Base-by-base conservation (phyloP, 805 yeast species). In the Sugiyamaella americana region DNA sequence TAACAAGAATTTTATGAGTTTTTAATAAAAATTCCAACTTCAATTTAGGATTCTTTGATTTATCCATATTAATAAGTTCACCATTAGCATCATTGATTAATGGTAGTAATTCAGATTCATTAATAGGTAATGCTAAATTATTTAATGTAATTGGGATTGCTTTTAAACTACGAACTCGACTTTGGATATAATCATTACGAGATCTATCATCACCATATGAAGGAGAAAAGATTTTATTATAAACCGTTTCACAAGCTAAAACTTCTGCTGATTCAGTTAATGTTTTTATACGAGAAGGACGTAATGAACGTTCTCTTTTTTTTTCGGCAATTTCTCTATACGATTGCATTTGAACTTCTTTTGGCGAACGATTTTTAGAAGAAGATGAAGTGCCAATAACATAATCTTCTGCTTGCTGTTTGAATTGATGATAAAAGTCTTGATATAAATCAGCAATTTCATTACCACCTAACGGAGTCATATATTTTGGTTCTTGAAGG, bases 391-490 rank as follows among this genome's bases (percentile, higher is more conserved):
- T 32, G 13, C 51, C 54, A 5, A 52, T 39, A n/a, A 53, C 39
- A 43, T 53, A 53, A 3, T 51, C 54, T 19, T 58, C 58, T 5
- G 64, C 60, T 41, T 59, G 52, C 19, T 47, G 50, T 21, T 59
- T 58, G 37, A 64, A 58, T 32, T 60, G 51, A 13, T 37, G 44
- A 46, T 70, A 70, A 50, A 71, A 70, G 35, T 63, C 64, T 55
- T 69, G 74, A 49, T 66, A 70, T 20, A 70, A 54, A 46, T 57
- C 57, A 3, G 70, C 51, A n/a, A 71, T 59, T 41, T 65, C 69
- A 35, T 64, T 65, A 2, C 66, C 63, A 3, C 63, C 56, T 35
- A 71, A 52, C 3, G 70, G 71, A 17, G 64, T 55, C 11, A 58
- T 49, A 29, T 64, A 66, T 32, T 57, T 60, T 6, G 72, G 72